Percentiles rank a stretch among this genome's conserved stretches.
These are phyloP conservation scores for Camelina hispida DNA, from an alignment of 345 rosid genomes.

Conservation along the genomic window DNA sequence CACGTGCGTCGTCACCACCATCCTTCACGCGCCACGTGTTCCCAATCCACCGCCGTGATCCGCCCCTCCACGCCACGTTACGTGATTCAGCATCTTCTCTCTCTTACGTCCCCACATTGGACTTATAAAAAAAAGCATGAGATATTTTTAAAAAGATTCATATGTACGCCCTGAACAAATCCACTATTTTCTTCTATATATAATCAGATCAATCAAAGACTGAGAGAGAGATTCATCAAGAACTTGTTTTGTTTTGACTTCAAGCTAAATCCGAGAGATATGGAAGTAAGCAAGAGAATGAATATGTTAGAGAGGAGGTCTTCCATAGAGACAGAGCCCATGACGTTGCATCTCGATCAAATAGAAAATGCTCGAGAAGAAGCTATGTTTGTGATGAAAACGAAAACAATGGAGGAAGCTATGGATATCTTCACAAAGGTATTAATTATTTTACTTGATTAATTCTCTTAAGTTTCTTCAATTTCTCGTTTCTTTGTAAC, in stretches of 20 bases:
- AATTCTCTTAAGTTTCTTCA: neutral
- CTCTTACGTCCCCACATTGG: constrained; percentile 22
- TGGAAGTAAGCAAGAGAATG: constrained; percentile 36
- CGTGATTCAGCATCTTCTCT: constrained; percentile 20
- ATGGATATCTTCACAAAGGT: constrained; percentile 44
- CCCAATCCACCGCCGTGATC: constrained; percentile 28
- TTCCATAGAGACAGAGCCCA: constrained; percentile 45
- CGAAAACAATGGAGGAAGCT: constrained; percentile 43
- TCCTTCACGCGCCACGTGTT: constrained; percentile 27
- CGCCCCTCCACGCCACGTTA: constrained; percentile 38
- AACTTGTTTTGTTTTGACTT: neutral
- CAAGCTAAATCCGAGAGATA: constrained; percentile 24
- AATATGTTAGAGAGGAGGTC: constrained; percentile 40
- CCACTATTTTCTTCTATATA: neutral
- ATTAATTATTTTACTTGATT: neutral
- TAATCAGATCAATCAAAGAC: constrained; percentile 15
- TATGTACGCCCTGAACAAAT: neutral
- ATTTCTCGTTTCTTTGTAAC: neutral
- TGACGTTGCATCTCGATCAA: constrained; percentile 40
- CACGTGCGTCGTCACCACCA: constrained; percentile 37
- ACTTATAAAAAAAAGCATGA: constrained; percentile 12
- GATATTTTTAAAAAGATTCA: constrained; percentile 1
- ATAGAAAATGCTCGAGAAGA: constrained; percentile 40
- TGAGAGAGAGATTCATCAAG: constrained; percentile 1
- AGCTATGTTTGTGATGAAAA: constrained; percentile 38